Conservation (phyloP, 2,329 filamentous ascomycete species). For the Orbilia brochopaga region DNA sequence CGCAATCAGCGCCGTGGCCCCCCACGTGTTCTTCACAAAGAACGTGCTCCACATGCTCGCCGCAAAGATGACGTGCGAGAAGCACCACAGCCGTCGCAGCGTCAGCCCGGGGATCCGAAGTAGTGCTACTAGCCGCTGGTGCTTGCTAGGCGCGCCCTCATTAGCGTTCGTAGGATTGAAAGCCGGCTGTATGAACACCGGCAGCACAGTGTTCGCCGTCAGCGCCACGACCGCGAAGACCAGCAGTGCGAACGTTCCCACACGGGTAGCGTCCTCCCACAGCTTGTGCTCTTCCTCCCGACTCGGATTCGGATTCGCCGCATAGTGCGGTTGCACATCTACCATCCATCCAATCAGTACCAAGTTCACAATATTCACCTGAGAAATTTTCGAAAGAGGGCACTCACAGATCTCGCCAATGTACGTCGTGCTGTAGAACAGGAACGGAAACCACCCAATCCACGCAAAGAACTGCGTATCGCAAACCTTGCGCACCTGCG, state of each 20-base stretch:
- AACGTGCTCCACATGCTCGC: constrained; percentile 82
- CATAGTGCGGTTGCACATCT: constrained; percentile 78
- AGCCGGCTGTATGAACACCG: constrained; percentile 82
- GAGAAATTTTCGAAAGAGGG: not conserved
- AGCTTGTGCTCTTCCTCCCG: constrained; percentile 75
- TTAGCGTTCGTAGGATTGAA: constrained; percentile 63
- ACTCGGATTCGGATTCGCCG: constrained; percentile 77
- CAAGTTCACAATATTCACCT: not conserved
- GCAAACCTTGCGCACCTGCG: constrained; percentile 82
- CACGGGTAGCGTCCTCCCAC: constrained; percentile 82
- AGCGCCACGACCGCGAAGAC: constrained; percentile 88
- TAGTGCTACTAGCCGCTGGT: constrained; percentile 63
- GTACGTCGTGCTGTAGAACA: constrained; percentile 95
- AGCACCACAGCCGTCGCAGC: constrained; percentile 83
- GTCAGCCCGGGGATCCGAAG: constrained; percentile 83
- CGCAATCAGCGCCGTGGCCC: constrained; percentile 77
- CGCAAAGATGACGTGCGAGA: constrained; percentile 83
- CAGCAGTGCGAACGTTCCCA: constrained; percentile 87
- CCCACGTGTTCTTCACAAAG: constrained; percentile 72
- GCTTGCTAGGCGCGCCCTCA: constrained; percentile 32
- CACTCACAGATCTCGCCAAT: constrained; percentile 76
- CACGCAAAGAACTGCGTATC: constrained; percentile 83
- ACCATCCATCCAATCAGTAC: constrained; percentile 60
- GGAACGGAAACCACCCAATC: constrained; percentile 93
- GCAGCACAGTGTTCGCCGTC: constrained; percentile 78